A percentile compares a stretch with the other conserved stretches of the same genome.
Conservation (phyloP, 345 rosid species). For the Microthlaspi erraticum region DNA sequence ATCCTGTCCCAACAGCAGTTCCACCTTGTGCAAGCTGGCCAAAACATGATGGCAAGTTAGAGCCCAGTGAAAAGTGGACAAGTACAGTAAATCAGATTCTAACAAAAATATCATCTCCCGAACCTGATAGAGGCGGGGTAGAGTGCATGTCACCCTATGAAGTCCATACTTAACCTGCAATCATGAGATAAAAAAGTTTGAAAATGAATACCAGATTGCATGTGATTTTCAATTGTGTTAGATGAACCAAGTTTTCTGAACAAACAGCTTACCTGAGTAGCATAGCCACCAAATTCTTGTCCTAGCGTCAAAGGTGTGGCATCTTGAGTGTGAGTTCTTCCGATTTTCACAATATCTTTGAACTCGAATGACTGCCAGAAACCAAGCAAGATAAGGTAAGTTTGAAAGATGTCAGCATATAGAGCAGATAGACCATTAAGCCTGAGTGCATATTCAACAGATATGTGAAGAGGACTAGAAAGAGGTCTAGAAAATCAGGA, state of each 20-base stretch:
- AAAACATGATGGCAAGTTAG: constrained; percentile 51
- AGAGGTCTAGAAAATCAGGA: not conserved
- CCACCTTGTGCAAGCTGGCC: constrained; percentile 99
- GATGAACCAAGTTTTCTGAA: not conserved
- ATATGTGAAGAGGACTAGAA: not conserved
- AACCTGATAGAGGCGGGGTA: constrained; percentile 95
- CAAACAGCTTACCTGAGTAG: constrained; percentile 70
- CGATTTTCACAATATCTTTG: constrained; percentile 90
- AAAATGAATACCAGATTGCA: not conserved
- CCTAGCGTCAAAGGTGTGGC: constrained; percentile 98
- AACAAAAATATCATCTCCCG: constrained; percentile 24
- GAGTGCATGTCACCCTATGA: constrained; percentile 68
- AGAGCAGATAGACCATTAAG: constrained; percentile 12
- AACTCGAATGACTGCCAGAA: constrained; percentile 71
- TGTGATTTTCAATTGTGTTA: constrained; percentile 13
- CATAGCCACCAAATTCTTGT: constrained; percentile 98
- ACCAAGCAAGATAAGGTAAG: not conserved
- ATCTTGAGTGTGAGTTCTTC: constrained; percentile 98
- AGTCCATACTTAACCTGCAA: constrained; percentile 87
- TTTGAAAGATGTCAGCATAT: not conserved
- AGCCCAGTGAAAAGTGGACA: constrained; percentile 18
- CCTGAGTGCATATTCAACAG: constrained; percentile 11
- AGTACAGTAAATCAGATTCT: constrained; percentile 22
- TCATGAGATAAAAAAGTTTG: not conserved
- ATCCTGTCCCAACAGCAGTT: constrained; percentile 98